Base-by-base conservation (phyloP, 208 protist species). In the Wallacemonas sp. region DNA sequence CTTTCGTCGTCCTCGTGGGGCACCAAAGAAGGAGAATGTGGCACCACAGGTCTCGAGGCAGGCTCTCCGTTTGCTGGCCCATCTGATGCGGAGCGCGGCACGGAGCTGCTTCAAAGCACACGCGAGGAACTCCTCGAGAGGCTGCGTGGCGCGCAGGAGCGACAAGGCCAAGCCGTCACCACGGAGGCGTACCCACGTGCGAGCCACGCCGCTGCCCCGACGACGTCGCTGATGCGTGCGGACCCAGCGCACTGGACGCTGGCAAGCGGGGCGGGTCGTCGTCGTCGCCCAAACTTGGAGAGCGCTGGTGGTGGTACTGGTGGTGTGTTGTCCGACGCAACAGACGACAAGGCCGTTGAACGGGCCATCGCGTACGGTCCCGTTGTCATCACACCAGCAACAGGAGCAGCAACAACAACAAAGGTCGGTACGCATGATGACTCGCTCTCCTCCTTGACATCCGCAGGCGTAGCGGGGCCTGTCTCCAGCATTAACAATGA, bases 121-220 rank as follows among this genome's bases (percentile, higher is more conserved):
- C 52, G 52, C 0, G 52, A 58, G 16, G 29, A 19, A 6, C 52
- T 58, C 4, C 52, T 58, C 5, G 52, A 33, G n/a, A 16, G n/a
- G 0, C 52, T 58, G 52, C 52, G 52, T 2, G 30, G 2, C 16
- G 34, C 52, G 16, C 52, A 58, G n/a, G 52, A 38, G 19, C 52
- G 52, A 21, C 52, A 58, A 39, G 52, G 32, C 26, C 6, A 14
- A 3, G 12, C 52, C 14, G 32, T 58, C 9, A 58, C 52, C 3
- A 58, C 52, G 29, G 52, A 58, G 52, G 52, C 32, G 16, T 58
- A 58, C 30, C 52, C 52, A 49, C 44, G 17, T 23, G 17, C 9
- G 44, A 26, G 44, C 17, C 17, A 5, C 44, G 19, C n/a, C n/a
- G n/a, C n/a, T n/a, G n/a, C n/a, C n/a, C n/a, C n/a, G n/a, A n/a